These are phyloP conservation scores for Draba incana DNA, from an alignment of 345 rosid genomes.

Conservation along the genomic window DNA sequence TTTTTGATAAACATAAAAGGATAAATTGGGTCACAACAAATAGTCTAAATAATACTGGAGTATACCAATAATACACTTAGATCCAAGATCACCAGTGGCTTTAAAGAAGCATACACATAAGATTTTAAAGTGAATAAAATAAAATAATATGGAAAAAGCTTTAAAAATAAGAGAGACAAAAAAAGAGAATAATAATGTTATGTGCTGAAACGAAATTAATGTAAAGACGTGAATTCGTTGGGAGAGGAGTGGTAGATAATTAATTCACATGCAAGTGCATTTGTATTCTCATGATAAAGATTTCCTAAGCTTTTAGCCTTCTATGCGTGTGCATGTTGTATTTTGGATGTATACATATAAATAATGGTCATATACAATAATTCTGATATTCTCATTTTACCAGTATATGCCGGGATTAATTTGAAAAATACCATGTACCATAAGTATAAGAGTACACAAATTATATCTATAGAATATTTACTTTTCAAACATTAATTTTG, in stretches of 20 bases:
- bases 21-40: too few species aligned
- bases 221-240: conserved; percentile 38
- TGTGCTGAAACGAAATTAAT: conserved; percentile 30
- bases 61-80: background rate
- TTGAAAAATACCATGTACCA: too few species aligned
- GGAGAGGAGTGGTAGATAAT: conserved; percentile 43
- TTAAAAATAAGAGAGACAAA: too few species aligned
- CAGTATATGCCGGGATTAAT: too few species aligned
- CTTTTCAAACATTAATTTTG: background rate
- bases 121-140: too few species aligned
- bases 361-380: background rate
- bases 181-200: background rate
- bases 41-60: background rate
- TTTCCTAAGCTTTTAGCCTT: conserved; percentile 5
- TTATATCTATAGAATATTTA: background rate
- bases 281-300: conserved; percentile 31
- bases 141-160: too few species aligned
- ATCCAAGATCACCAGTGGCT: background rate
- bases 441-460: background rate
- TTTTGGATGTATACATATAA: conserved; percentile 18
- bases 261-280: conserved; percentile 41
- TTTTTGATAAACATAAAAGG: too few species aligned
- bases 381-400: background rate
- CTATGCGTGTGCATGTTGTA: conserved; percentile 24
- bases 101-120: background rate